Percentiles rank a stretch among this genome's conserved stretches.
phyloP scores from a whole-genome alignment of 495 filamentous ascomycete species.

The Astrothelium subdiscretum region DNA sequence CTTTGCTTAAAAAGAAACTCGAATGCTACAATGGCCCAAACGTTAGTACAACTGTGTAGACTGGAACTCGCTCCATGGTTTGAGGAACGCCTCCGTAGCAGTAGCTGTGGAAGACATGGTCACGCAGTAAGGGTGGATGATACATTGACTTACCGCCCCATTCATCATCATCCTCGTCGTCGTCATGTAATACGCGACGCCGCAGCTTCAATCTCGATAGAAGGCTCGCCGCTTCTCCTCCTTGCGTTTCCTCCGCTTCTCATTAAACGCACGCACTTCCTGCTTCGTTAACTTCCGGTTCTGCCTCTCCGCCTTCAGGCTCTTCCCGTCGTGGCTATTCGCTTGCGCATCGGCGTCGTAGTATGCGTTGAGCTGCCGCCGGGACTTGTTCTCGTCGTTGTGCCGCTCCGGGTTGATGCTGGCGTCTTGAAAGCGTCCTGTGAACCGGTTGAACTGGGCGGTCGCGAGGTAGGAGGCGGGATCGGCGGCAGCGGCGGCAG shows the following conservation, averaged over 20 bases:
- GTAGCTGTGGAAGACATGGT: neutral
- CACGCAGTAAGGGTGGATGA: neutral
- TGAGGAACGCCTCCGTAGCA: neutral
- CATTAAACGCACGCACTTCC: conserved; percentile 64
- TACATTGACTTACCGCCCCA: neutral
- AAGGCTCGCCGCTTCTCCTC: conserved; percentile 90
- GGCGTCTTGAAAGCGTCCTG: conserved; percentile 67
- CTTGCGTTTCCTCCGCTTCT: conserved; percentile 66
- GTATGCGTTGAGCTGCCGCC: conserved; percentile 83
- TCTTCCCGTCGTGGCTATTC: conserved; percentile 83
- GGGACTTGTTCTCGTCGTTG: conserved; percentile 81
- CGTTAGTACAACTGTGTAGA: neutral
- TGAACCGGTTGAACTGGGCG: conserved; percentile 84
- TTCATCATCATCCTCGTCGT: neutral
- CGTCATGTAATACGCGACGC: neutral
- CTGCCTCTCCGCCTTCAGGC: conserved; percentile 78
- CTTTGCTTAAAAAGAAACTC: too few relatives aligned
- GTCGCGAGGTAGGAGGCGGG: conserved; percentile 44
- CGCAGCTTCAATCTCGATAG: conserved; percentile 57
- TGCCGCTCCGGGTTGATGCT: conserved; percentile 53
- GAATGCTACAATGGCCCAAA: neutral
- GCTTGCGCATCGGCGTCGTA: conserved; percentile 98
- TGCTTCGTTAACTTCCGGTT: conserved; percentile 79
- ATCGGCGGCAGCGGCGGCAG: conserved; percentile 20
- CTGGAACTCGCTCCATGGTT: neutral